These are phyloP conservation scores for Aspergillus sclerotioniger DNA, from an alignment of 495 filamentous ascomycete species.

Conservation along the genomic window DNA sequence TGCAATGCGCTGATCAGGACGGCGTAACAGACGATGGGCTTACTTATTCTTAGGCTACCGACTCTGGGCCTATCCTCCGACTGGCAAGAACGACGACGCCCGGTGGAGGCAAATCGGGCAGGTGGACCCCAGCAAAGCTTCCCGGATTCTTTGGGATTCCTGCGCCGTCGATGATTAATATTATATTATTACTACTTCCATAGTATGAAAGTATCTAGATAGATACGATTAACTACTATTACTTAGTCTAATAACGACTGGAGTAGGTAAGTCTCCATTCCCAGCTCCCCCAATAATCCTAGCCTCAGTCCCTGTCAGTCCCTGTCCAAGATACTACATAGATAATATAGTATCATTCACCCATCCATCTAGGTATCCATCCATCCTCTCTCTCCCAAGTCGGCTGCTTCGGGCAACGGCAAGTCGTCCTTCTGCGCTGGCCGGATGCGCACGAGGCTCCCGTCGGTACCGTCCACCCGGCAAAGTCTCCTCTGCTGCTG, in stretches of 20 bases:
- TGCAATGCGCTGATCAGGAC: conserved; percentile 10
- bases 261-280: too few relatives aligned
- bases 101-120: conserved; percentile 12
- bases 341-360: too few relatives aligned
- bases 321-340: too few relatives aligned
- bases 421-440: conserved; percentile 1
- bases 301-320: too few relatives aligned
- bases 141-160: conserved; percentile 7
- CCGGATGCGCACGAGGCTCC: conserved; percentile 7
- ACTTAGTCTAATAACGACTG: too few relatives aligned
- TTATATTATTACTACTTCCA: neutral
- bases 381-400: neutral
- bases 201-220: neutral
- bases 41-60: neutral
- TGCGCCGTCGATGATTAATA: neutral
- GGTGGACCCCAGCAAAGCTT: conserved; percentile 10
- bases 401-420: neutral
- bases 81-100: neutral
- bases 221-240: too few relatives aligned
- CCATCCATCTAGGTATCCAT: too few relatives aligned
- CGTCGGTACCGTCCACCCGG: neutral
- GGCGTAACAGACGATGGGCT: too few relatives aligned
- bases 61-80: neutral
- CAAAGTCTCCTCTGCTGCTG: too few relatives aligned
- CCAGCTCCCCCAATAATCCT: too few relatives aligned